Evolutionary conservation across 2,329 filamentous ascomycete genomes (phyloP).

Genomic region (Orbilia quercus): DNA sequence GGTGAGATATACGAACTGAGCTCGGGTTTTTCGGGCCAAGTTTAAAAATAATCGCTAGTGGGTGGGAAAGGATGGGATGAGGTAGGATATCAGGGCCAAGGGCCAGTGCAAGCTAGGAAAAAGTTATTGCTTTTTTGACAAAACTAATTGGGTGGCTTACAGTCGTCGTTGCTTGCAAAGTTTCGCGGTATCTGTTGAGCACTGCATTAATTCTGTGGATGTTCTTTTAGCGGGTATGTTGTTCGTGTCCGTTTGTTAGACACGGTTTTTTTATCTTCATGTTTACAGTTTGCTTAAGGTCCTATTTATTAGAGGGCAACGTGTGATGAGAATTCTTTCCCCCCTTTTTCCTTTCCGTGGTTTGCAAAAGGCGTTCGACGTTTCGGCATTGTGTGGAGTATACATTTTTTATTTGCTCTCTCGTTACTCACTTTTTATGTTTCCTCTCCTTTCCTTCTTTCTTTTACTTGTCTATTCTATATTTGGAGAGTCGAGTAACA

Average conservation of each 20-base stretch:
- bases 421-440: background rate
- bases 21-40: background rate
- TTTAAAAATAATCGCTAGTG: background rate
- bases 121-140: constrained; percentile 16
- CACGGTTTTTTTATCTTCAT: background rate
- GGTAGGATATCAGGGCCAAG: constrained; percentile 5
- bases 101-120: constrained; percentile 17
- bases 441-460: background rate
- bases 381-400: constrained; percentile 19
- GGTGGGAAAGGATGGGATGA: constrained; percentile 2
- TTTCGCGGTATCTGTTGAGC: constrained; percentile 9
- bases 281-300: constrained; percentile 2
- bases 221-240: constrained; percentile 44
- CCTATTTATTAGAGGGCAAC: constrained; percentile 15
- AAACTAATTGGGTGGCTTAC: constrained; percentile 15
- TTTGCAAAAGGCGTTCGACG: constrained; percentile 20
- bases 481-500: constrained; percentile 9
- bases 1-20: background rate
- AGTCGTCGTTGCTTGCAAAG: background rate
- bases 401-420: background rate
- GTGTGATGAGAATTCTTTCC: background rate
- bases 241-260: background rate
- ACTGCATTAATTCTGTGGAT: constrained; percentile 42
- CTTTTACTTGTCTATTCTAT: constrained; percentile 8
- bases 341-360: background rate